A percentile compares a stretch with the other conserved stretches of the same genome.
Evolutionary conservation across 352 stramenopile genomes (phyloP).

Genomic region (Pythium graminicola): DNA sequence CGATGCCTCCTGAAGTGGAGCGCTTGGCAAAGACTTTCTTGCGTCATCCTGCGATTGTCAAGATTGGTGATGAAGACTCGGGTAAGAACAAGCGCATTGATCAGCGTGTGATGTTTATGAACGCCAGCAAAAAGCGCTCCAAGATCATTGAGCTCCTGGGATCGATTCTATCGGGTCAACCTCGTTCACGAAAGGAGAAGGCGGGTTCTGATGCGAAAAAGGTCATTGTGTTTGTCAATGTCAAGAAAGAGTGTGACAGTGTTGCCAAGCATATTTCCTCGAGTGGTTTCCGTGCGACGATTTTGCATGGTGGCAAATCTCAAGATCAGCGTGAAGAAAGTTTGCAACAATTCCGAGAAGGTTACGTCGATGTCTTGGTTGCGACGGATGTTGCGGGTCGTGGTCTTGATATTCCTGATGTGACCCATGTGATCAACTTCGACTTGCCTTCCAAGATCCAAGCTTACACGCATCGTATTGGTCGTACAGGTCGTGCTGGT

Average conservation of each 20-base stretch:
- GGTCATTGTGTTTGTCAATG: constrained; percentile 99
- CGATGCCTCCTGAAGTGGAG: constrained; percentile 97
- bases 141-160: constrained; percentile 82
- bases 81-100: constrained; percentile 98
- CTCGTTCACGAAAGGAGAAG: constrained; percentile 57
- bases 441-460: constrained; percentile 98
- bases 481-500: constrained; percentile 95
- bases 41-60: constrained; percentile 94
- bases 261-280: constrained; percentile 91
- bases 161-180: constrained; percentile 74
- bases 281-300: constrained; percentile 86
- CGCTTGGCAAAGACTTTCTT: constrained; percentile 96
- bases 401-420: constrained; percentile 98
- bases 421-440: constrained; percentile 99
- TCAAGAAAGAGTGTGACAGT: constrained; percentile 97
- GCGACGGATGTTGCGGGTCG: constrained; percentile 93
- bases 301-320: constrained; percentile 96
- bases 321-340: constrained; percentile 95
- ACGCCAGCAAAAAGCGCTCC: constrained; percentile 86
- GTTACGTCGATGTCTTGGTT: constrained; percentile 87
- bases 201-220: constrained; percentile 82
- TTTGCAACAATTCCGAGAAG: constrained; percentile 87
- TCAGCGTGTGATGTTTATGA: constrained; percentile 94
- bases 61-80: constrained; percentile 96
- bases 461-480: constrained; percentile 98